A percentile compares a stretch with the other conserved stretches of the same genome.
phyloP scores from a whole-genome alignment of 164 flowering plant species.

The Echeveria elegans region DNA sequence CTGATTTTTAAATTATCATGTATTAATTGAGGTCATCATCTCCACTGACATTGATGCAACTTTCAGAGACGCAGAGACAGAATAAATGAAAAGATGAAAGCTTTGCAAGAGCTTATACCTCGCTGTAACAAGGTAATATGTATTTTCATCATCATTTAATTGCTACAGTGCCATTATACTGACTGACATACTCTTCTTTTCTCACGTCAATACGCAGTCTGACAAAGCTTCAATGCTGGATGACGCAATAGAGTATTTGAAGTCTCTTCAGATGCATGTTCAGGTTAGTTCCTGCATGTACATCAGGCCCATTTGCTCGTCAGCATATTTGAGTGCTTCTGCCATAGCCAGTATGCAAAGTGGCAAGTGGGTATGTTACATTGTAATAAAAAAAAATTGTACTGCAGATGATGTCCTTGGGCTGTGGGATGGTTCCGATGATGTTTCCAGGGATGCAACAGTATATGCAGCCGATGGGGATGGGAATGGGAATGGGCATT shows the following conservation, averaged over 20 bases:
- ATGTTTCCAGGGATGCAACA: conserved; percentile 81
- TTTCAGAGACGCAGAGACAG: conserved; percentile 84
- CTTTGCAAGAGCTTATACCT: conserved; percentile 93
- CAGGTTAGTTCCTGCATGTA: conserved; percentile 39
- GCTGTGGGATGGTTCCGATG: conserved; percentile 80
- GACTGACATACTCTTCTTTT: not conserved
- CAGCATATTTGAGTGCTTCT: not conserved
- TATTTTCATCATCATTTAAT: not conserved
- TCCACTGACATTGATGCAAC: conserved; percentile 3
- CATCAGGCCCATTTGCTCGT: not conserved
- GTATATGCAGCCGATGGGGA: conserved; percentile 69
- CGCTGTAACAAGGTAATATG: conserved; percentile 77
- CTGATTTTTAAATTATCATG: not conserved
- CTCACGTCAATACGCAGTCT: conserved; percentile 33
- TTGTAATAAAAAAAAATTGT: no score
- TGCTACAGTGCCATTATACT: not conserved
- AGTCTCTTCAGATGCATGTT: conserved; percentile 86
- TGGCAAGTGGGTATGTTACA: no score
- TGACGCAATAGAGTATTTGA: conserved; percentile 92
- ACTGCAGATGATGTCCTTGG: conserved; percentile 95
- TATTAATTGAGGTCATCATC: not conserved
- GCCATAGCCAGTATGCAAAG: no score
- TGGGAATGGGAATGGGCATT: conserved; percentile 38
- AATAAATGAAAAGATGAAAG: conserved; percentile 94
- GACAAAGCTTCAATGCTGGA: conserved; percentile 97